Evolutionary conservation across 108 stramenopile genomes (phyloP).

Genomic region (Parietichytrium sp.): DNA sequence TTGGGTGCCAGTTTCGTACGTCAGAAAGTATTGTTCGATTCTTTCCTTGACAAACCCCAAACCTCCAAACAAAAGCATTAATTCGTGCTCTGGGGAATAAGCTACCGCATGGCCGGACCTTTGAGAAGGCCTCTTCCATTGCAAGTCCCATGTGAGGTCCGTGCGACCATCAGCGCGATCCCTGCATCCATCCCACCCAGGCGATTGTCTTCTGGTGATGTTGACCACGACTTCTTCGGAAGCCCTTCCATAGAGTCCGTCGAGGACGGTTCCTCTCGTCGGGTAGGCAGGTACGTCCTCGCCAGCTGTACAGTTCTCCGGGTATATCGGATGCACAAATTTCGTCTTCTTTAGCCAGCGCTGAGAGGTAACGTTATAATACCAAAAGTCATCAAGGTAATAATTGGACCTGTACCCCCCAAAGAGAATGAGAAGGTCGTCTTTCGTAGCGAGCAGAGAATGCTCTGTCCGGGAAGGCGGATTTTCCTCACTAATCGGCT

Average conservation of each 20-base stretch:
- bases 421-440: slow-evolving; percentile 63
- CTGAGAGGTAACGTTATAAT: slow-evolving; percentile 66
- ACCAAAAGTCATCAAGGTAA: slow-evolving; percentile 77
- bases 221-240: slow-evolving; percentile 59
- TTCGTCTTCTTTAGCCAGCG: slow-evolving; percentile 69
- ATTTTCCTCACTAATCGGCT: neutral
- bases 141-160: slow-evolving; percentile 49
- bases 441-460: slow-evolving; percentile 43
- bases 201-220: slow-evolving; percentile 69
- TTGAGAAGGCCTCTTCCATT: slow-evolving; percentile 68
- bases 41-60: slow-evolving; percentile 54
- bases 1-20: slow-evolving; percentile 45
- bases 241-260: slow-evolving; percentile 61
- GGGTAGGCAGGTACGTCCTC: slow-evolving; percentile 66
- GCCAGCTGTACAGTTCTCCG: slow-evolving; percentile 72
- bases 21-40: slow-evolving; percentile 45
- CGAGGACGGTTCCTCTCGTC: slow-evolving; percentile 52
- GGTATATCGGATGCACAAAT: slow-evolving; percentile 71
- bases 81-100: slow-evolving; percentile 52
- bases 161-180: slow-evolving; percentile 56
- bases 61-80: slow-evolving; percentile 73
- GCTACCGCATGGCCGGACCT: slow-evolving; percentile 61
- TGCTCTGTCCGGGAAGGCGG: slow-evolving; percentile 57
- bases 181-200: slow-evolving; percentile 82
- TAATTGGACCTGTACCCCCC: slow-evolving; percentile 72